phyloP scores from a whole-genome alignment of 306 rosid genomes.

The Cicer yamashitae region DNA sequence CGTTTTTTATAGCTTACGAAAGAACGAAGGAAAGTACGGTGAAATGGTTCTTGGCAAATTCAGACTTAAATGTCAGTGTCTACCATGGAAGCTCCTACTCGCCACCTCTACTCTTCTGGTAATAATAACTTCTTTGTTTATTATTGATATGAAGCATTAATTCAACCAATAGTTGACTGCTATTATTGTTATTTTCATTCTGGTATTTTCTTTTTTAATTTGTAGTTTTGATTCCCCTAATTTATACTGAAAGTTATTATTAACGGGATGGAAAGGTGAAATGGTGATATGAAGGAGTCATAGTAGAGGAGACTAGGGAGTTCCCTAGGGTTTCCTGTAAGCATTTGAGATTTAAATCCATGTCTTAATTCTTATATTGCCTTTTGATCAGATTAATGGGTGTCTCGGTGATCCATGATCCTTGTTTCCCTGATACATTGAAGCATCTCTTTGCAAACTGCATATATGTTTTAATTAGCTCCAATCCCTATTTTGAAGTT shows the following conservation, averaged over 20 bases:
- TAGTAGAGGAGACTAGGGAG: constrained; percentile 6
- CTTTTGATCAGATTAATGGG: neutral
- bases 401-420: too few relatives aligned
- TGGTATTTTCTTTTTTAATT: neutral
- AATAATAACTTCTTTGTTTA: constrained; percentile 11
- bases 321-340: constrained; percentile 7
- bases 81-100: constrained; percentile 38
- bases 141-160: neutral
- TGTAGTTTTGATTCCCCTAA: neutral
- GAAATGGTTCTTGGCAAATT: constrained; percentile 45
- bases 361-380: neutral
- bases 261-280: neutral
- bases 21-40: constrained; percentile 1
- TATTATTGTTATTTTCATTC: neutral
- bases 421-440: too few relatives aligned
- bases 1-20: neutral
- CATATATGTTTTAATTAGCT: neutral
- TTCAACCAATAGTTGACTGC: neutral
- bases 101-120: constrained; percentile 44
- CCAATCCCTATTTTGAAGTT: neutral
- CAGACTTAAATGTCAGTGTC: constrained; percentile 19
- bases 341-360: neutral
- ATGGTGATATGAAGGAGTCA: neutral
- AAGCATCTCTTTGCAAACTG: neutral
- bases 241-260: constrained; percentile 1